A percentile compares a stretch with the other conserved stretches of the same genome.
Evolutionary conservation across 352 stramenopile species (phyloP).

Genomic region (Phytophthora cactorum): DNA sequence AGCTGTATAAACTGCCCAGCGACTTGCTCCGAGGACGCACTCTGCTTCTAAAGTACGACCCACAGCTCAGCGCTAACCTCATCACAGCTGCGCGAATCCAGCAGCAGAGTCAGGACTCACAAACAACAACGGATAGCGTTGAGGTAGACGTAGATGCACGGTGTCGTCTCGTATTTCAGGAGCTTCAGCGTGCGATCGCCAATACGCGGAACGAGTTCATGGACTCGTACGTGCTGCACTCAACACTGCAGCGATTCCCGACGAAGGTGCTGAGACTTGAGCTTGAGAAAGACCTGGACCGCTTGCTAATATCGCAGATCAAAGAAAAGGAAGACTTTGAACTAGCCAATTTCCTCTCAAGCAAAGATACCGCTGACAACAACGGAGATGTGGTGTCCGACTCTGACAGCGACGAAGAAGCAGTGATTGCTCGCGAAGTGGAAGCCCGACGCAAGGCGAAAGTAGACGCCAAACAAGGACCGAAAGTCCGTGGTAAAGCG

Average conservation of each 20-base stretch:
- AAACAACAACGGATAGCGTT: constrained; percentile 42
- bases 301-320: constrained; percentile 89
- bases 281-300: constrained; percentile 93
- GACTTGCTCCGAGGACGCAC: constrained; percentile 63
- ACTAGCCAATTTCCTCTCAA: constrained; percentile 51
- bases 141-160: constrained; percentile 88
- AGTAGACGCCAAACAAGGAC: constrained; percentile 35
- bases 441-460: constrained; percentile 43
- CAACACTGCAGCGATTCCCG: constrained; percentile 89
- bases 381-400: constrained; percentile 47
- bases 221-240: constrained; percentile 91
- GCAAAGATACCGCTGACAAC: constrained; percentile 1
- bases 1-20: constrained; percentile 69
- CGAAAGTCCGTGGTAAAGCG: constrained; percentile 58
- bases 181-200: constrained; percentile 89
- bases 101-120: constrained; percentile 35
- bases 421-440: constrained; percentile 58
- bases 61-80: constrained; percentile 58
- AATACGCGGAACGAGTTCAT: constrained; percentile 90
- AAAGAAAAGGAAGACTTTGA: constrained; percentile 72
- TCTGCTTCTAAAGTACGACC: constrained; percentile 73
- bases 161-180: constrained; percentile 87
- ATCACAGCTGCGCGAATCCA: constrained; percentile 48
- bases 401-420: constrained; percentile 81
- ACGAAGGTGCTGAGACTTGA: constrained; percentile 90